phyloP scores from a whole-genome alignment of 495 filamentous ascomycete genomes.

The Pseudoneurospora amorphoporcata region DNA sequence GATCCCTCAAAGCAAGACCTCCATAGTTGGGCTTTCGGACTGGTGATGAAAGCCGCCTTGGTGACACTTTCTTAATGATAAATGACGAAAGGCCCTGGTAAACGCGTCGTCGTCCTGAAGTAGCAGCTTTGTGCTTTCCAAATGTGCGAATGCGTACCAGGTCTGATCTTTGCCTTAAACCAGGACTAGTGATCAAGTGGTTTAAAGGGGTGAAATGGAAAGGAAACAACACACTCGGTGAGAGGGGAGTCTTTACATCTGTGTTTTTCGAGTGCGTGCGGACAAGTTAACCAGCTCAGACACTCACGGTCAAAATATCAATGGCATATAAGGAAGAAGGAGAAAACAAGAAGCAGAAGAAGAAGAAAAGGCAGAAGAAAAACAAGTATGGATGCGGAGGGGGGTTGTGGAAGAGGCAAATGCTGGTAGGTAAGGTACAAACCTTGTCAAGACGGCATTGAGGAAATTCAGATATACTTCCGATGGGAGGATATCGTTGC shows the following conservation, averaged over 20 bases:
- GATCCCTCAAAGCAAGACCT: neutral
- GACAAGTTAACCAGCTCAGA: neutral
- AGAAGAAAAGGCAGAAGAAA: too few species aligned
- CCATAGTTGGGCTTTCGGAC: neutral
- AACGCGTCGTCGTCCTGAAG: neutral
- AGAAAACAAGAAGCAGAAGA: too few species aligned
- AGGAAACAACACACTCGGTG: neutral
- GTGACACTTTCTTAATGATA: too few species aligned
- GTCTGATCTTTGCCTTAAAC: neutral
- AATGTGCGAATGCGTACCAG: neutral
- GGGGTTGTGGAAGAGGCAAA: neutral
- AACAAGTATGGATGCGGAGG: neutral
- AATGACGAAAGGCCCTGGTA: neutral
- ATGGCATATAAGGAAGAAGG: neutral
- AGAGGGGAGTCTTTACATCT: neutral
- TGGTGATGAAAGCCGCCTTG: neutral
- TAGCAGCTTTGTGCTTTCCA: neutral
- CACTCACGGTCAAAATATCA: neutral
- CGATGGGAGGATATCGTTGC: neutral
- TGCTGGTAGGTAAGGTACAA: neutral
- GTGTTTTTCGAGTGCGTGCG: neutral
- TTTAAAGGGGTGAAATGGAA: neutral
- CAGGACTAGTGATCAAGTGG: neutral
- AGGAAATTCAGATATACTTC: neutral
- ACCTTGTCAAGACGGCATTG: neutral